A percentile compares a stretch with the other conserved stretches of the same genome.
Conservation (phyloP, 2,329 filamentous ascomycete genomes). For the Rhynchosporium agropyri region DNA sequence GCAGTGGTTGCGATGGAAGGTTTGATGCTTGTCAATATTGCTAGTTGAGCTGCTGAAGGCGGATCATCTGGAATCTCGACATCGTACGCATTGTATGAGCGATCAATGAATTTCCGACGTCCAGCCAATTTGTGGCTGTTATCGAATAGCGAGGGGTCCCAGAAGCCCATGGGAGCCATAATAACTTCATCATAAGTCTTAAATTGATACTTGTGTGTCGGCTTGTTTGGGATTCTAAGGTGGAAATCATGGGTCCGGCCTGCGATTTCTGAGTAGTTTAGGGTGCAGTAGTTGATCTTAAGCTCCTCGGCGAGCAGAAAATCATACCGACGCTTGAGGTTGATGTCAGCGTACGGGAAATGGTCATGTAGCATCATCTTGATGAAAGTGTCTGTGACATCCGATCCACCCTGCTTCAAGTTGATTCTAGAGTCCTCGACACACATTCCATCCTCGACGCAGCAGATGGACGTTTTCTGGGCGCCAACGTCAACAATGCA, state of each 20-base stretch:
- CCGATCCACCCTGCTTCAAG: slow-evolving; percentile 87
- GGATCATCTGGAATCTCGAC: slow-evolving; percentile 86
- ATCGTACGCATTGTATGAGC: slow-evolving; percentile 93
- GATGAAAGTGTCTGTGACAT: slow-evolving; percentile 91
- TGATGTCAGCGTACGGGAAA: slow-evolving; percentile 94
- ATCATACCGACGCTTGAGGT: slow-evolving; percentile 86
- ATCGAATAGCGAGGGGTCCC: slow-evolving; percentile 86
- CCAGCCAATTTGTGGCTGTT: slow-evolving; percentile 77
- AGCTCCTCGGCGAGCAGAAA: slow-evolving; percentile 93
- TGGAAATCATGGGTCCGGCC: slow-evolving; percentile 91
- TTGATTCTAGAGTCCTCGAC: slow-evolving; percentile 95
- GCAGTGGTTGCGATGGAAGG: slow-evolving; percentile 55
- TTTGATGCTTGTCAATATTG: slow-evolving; percentile 61
- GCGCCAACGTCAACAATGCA: slow-evolving; percentile 97
- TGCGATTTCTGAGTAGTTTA: slow-evolving; percentile 86
- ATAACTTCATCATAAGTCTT: slow-evolving; percentile 97
- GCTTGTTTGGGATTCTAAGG: slow-evolving; percentile 81
- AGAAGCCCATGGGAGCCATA: slow-evolving; percentile 93
- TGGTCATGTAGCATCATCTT: slow-evolving; percentile 98
- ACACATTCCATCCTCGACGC: slow-evolving; percentile 94
- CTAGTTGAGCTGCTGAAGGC: slow-evolving; percentile 78
- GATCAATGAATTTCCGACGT: slow-evolving; percentile 78
- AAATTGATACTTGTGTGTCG: slow-evolving; percentile 91
- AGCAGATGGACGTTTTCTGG: slow-evolving; percentile 96
- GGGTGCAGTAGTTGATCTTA: slow-evolving; percentile 89